These are phyloP conservation scores for Tylopilus subfusipes DNA, from an alignment of 768 basidiomycete species.

Conservation along the genomic window DNA sequence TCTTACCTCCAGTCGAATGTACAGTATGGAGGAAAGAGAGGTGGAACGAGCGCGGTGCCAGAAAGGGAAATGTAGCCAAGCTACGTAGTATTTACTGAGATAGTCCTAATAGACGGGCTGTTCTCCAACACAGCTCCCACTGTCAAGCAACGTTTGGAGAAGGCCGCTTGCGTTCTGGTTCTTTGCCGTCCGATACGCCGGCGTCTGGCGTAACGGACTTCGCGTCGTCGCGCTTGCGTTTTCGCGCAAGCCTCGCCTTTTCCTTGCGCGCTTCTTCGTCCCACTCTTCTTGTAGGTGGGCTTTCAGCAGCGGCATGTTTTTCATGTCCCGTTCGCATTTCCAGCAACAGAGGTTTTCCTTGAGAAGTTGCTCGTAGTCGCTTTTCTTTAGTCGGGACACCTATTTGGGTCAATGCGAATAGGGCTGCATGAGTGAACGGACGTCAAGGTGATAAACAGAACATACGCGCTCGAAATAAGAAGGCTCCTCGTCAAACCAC, in stretches of 20 bases:
- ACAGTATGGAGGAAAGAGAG: no score
- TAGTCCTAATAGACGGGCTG: no score
- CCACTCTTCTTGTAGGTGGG: constrained; percentile 75
- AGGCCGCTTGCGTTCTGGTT: constrained; percentile 14
- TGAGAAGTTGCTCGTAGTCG: constrained; percentile 63
- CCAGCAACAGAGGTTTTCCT: constrained; percentile 67
- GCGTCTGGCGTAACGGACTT: not conserved
- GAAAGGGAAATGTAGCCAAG: no score
- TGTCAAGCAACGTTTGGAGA: constrained; percentile 6
- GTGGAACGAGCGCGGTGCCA: no score
- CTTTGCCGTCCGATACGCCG: constrained; percentile 6
- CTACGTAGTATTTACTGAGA: no score
- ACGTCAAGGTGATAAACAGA: not conserved
- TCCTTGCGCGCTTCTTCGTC: constrained; percentile 43
- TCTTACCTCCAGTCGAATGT: no score
- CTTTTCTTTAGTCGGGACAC: constrained; percentile 48
- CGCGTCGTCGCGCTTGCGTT: constrained; percentile 34
- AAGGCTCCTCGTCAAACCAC: constrained; percentile 71
- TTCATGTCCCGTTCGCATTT: constrained; percentile 58
- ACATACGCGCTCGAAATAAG: constrained; percentile 51
- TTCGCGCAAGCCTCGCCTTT: constrained; percentile 40
- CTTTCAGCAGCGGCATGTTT: constrained; percentile 72
- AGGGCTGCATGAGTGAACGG: not conserved
- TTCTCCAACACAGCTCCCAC: no score
- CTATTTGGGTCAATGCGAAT: constrained; percentile 31